Conservation (phyloP, 805 yeast species). For the Ogataea nakhonphanomensis region DNA sequence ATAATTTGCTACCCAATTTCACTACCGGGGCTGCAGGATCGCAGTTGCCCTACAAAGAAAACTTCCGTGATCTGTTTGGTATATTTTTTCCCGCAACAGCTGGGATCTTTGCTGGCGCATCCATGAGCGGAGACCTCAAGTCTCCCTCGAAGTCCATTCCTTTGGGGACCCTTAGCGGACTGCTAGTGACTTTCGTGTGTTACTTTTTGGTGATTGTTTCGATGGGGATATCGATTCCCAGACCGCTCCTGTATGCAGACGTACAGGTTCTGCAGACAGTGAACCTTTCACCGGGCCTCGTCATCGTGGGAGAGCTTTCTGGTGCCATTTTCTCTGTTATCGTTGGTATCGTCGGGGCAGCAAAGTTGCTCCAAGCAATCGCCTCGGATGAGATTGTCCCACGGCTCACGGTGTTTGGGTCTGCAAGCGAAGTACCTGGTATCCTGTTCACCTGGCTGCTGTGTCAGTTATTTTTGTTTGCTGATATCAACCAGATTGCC, state of each 20-base stretch:
- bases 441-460: slow-evolving; percentile 75
- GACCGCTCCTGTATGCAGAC: slow-evolving; percentile 72
- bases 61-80: slow-evolving; percentile 83
- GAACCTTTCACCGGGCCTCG: slow-evolving; percentile 61
- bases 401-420: slow-evolving; percentile 59
- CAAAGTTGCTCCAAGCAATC: slow-evolving; percentile 85
- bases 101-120: slow-evolving; percentile 97
- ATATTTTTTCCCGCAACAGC: slow-evolving; percentile 98
- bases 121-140: slow-evolving; percentile 92
- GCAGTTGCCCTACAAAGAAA: slow-evolving; percentile 56
- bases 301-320: slow-evolving; percentile 85
- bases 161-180: slow-evolving; percentile 85
- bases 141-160: slow-evolving; percentile 91
- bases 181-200: slow-evolving; percentile 69
- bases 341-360: slow-evolving; percentile 95
- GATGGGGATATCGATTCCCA: slow-evolving; percentile 76
- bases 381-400: slow-evolving; percentile 89
- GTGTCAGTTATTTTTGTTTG: slow-evolving; percentile 80
- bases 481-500: slow-evolving; percentile 92
- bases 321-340: slow-evolving; percentile 90
- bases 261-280: slow-evolving; percentile 84
- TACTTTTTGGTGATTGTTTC: slow-evolving; percentile 80
- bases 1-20: slow-evolving; percentile 73
- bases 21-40: slow-evolving; percentile 95
- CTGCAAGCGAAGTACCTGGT: slow-evolving; percentile 51